Evolutionary conservation across 805 yeast genomes (phyloP).

Genomic region (Candida pseudoglaebosa): DNA sequence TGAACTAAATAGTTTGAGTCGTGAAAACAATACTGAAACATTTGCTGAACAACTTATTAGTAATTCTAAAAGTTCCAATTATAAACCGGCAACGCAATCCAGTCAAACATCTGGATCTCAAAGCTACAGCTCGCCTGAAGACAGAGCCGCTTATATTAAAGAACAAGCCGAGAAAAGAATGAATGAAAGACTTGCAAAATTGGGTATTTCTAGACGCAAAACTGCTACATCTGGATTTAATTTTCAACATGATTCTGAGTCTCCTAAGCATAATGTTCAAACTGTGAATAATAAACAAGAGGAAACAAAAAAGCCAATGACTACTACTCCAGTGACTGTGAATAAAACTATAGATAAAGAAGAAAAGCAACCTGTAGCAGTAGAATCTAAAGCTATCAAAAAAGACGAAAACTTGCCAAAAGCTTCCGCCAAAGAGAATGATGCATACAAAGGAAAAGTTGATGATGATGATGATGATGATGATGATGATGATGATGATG

Average conservation of each 20-base stretch:
- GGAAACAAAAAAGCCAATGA: neutral
- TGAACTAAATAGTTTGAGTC: conserved; percentile 37
- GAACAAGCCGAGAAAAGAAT: conserved; percentile 73
- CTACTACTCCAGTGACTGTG: neutral
- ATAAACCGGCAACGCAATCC: neutral
- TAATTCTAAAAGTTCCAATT: conserved; percentile 3
- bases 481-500: conserved; percentile 28
- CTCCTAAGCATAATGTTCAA: neutral
- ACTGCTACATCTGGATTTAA: conserved; percentile 7
- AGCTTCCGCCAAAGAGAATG: conserved; percentile 3
- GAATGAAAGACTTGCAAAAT: conserved; percentile 79
- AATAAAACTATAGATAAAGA: conserved; percentile 4
- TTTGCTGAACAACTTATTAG: conserved; percentile 15
- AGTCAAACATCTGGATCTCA: conserved; percentile 3
- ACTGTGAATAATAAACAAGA: neutral
- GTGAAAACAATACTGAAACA: conserved; percentile 10
- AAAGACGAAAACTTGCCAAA: conserved; percentile 7
- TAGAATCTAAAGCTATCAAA: conserved; percentile 8
- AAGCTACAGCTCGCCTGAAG: conserved; percentile 50
- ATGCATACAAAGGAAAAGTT: conserved; percentile 24
- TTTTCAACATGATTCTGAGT: neutral
- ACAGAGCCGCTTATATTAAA: conserved; percentile 74
- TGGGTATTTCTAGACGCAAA: conserved; percentile 57
- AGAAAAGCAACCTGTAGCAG: conserved; percentile 5
- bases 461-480: conserved; percentile 21